Conservation (phyloP, 345 rosid species). For the Eucalyptus fibrosa region DNA sequence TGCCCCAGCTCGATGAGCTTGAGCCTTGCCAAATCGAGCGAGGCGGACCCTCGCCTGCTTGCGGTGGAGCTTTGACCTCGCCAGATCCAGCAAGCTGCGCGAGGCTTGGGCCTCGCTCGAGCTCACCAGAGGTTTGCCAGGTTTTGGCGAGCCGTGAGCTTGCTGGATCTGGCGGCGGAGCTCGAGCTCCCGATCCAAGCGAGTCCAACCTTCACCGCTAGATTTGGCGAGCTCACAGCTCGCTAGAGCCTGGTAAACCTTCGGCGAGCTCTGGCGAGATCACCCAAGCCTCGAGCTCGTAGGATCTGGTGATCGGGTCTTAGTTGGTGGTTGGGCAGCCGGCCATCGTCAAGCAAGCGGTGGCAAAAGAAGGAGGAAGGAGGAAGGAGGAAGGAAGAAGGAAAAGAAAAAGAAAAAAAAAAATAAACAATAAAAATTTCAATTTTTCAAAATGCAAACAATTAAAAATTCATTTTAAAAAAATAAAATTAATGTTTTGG, state of each 20-base stretch:
- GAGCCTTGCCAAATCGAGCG: accelerated
- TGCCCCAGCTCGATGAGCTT: too few relatives aligned
- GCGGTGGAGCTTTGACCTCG: accelerated
- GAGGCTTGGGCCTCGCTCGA: accelerated
- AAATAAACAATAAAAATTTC: too few relatives aligned
- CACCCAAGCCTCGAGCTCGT: accelerated
- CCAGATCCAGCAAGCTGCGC: accelerated
- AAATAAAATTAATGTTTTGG: too few relatives aligned
- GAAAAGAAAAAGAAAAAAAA: too few relatives aligned
- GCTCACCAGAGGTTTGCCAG: too few relatives aligned
- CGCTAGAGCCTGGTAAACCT: accelerated
- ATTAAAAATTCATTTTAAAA: too few relatives aligned
- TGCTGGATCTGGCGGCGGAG: accelerated
- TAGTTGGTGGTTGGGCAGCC: accelerated
- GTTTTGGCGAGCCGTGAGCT: accelerated
- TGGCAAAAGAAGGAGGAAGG: too few relatives aligned
- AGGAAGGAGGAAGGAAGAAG: too few relatives aligned
- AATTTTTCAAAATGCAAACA: accelerated
- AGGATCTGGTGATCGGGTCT: accelerated
- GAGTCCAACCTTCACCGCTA: accelerated
- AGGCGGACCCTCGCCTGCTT: too few relatives aligned
- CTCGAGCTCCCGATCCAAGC: neutral
- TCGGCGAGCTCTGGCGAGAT: accelerated
- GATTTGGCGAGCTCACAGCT: accelerated
- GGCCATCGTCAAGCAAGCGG: accelerated